A percentile compares a stretch with the other conserved stretches of the same genome.
These are phyloP conservation scores for Bremia lactucae DNA, from an alignment of 352 stramenopile species.

Conservation along the genomic window DNA sequence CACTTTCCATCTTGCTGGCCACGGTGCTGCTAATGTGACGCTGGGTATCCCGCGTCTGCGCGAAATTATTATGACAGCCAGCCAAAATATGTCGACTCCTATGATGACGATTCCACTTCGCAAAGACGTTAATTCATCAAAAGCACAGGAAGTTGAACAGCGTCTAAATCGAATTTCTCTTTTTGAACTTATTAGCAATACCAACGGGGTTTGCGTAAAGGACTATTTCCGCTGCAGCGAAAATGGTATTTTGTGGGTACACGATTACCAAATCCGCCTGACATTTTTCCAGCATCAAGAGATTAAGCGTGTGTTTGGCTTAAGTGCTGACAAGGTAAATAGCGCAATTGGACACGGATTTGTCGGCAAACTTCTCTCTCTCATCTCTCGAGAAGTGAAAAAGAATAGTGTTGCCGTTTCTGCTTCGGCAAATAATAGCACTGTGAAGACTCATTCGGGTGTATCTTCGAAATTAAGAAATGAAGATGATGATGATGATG, in stretches of 20 bases:
- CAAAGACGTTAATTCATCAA: conserved; percentile 30
- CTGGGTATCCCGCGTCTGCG: conserved; percentile 98
- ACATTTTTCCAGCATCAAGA: conserved; percentile 90
- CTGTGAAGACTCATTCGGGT: conserved; percentile 16
- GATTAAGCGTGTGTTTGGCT: conserved; percentile 92
- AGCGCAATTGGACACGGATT: conserved; percentile 81
- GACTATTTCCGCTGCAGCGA: conserved; percentile 87
- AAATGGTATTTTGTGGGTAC: conserved; percentile 89
- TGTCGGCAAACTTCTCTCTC: conserved; percentile 86
- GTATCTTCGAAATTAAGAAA: conserved; percentile 37
- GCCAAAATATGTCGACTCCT: conserved; percentile 93
- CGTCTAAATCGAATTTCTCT: conserved; percentile 90
- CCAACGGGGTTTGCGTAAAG: conserved; percentile 86
- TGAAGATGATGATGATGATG: conserved; percentile 72
- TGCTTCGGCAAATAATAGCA: conserved; percentile 39
- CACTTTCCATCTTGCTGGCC: conserved; percentile 99
- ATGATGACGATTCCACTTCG: conserved; percentile 97
- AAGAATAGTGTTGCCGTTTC: conserved; percentile 65
- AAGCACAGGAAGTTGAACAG: conserved; percentile 73
- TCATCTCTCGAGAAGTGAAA: conserved; percentile 93
- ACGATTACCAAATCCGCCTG: conserved; percentile 94
- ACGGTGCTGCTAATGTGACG: conserved; percentile 98
- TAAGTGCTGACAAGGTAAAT: conserved; percentile 91
- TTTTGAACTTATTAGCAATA: conserved; percentile 87
- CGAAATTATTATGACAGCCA: conserved; percentile 99